phyloP scores from a whole-genome alignment of 176 grass and related monocot genomes.

The Oryza longistaminata region DNA sequence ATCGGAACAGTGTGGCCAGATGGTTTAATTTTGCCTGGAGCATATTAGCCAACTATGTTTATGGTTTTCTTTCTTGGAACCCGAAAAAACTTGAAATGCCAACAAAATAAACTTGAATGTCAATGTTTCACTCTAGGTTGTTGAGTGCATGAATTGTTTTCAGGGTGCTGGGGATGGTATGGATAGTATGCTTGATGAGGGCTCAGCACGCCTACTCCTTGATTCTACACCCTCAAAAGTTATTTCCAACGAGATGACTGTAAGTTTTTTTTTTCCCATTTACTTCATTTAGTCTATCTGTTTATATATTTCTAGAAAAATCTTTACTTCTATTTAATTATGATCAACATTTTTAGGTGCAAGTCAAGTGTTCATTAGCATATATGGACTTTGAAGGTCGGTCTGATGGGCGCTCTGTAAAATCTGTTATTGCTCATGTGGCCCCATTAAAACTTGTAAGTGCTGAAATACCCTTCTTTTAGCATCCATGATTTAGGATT shows the following conservation, averaged over 20 bases:
- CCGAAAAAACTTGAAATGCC: slow-evolving; percentile 13
- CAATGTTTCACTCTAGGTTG: no score
- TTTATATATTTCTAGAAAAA: slow-evolving; percentile 4
- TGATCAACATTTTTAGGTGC: slow-evolving; percentile 63
- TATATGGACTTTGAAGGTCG: slow-evolving; percentile 99
- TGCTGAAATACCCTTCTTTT: slow-evolving; percentile 19
- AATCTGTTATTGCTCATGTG: slow-evolving; percentile 91
- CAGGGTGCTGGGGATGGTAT: slow-evolving; percentile 76
- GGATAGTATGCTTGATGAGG: slow-evolving; percentile 86
- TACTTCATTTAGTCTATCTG: slow-evolving; percentile 2
- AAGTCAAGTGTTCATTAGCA: slow-evolving; percentile 85
- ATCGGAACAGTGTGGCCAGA: slow-evolving; percentile 4
- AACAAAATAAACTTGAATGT: neutral
- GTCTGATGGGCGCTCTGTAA: slow-evolving; percentile 88
- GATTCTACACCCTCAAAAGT: slow-evolving; percentile 94
- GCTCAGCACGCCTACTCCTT: slow-evolving; percentile 79
- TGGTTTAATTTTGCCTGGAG: neutral
- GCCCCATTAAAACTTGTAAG: slow-evolving; percentile 95
- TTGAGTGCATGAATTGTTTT: slow-evolving; percentile 45
- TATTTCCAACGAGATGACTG: slow-evolving; percentile 79
- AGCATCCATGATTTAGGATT: slow-evolving; percentile 11
- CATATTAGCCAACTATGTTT: neutral
- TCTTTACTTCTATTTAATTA: neutral
- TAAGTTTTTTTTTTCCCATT: slow-evolving; percentile 46
- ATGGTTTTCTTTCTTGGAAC: slow-evolving; percentile 22